Percentiles rank a stretch among this genome's conserved stretches.
Conservation (phyloP, 2,329 filamentous ascomycete genomes). For the Talaromyces sp. region DNA sequence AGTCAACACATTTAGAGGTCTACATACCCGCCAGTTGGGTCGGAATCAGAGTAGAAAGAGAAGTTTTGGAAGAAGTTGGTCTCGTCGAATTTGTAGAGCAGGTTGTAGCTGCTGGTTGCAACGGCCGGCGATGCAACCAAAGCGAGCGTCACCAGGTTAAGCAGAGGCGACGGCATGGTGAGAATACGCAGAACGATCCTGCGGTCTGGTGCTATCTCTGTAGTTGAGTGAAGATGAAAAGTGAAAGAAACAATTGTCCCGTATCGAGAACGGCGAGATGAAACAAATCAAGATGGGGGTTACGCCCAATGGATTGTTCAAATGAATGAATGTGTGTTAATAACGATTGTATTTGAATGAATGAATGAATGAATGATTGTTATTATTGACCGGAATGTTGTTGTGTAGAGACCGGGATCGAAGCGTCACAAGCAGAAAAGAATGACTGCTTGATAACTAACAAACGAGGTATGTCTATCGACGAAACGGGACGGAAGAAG, state of each 20-base stretch:
- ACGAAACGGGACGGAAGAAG: background rate
- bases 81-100: conserved; percentile 44
- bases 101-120: conserved; percentile 32
- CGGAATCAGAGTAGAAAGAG: conserved; percentile 46
- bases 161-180: conserved; percentile 23
- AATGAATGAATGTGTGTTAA: background rate
- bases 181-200: conserved; percentile 10
- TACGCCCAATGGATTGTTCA: background rate
- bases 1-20: background rate
- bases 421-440: conserved; percentile 10
- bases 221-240: conserved; percentile 9
- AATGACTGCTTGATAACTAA: conserved; percentile 11
- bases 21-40: conserved; percentile 48
- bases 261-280: background rate
- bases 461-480: background rate
- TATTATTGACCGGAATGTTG: conserved; percentile 15
- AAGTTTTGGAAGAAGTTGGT: conserved; percentile 50
- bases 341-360: background rate
- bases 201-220: conserved; percentile 2
- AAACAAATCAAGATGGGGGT: background rate
- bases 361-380: conserved; percentile 13
- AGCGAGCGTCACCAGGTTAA: conserved; percentile 32
- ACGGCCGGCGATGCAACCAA: conserved; percentile 28
- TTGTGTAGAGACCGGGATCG: background rate
- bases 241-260: background rate